Conservation (phyloP, 805 yeast genomes). For the Starmerella apicola region DNA sequence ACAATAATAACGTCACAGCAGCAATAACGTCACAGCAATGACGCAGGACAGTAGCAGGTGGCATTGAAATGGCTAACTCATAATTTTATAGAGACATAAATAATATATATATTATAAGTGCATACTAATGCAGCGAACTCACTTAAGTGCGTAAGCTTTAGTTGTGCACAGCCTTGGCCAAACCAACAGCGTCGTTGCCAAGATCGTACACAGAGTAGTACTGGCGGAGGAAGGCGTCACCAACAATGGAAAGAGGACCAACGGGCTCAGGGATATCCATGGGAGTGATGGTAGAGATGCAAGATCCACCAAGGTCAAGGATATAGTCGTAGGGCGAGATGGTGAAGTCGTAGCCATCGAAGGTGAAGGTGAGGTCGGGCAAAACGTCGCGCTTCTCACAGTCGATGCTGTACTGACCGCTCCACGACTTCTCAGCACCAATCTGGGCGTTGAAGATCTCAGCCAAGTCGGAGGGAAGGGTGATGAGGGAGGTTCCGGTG, state of each 20-base stretch:
- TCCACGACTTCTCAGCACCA: conserved; percentile 95
- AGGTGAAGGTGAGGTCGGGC: conserved; percentile 86
- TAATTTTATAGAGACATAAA: too few species aligned
- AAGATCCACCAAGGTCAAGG: conserved; percentile 85
- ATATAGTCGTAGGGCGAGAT: conserved; percentile 84
- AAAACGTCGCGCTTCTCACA: conserved; percentile 72
- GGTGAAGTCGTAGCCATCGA: conserved; percentile 84
- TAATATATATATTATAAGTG: too few species aligned
- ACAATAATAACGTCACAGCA: too few species aligned
- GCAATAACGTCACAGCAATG: too few species aligned
- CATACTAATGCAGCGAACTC: too few species aligned
- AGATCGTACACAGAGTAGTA: conserved; percentile 90
- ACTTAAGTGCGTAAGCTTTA: too few species aligned
- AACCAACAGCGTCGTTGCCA: conserved; percentile 84
- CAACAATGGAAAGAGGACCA: conserved; percentile 91
- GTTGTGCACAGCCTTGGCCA: conserved; percentile 58
- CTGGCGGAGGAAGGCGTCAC: conserved; percentile 93
- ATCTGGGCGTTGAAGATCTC: conserved; percentile 90
- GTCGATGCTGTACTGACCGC: conserved; percentile 90
- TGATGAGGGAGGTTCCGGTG: conserved; percentile 94
- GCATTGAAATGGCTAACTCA: too few species aligned
- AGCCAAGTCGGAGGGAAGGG: conserved; percentile 89
- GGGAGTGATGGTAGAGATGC: conserved; percentile 93
- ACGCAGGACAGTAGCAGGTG: too few species aligned
- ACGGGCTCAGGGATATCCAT: conserved; percentile 96